phyloP scores from a whole-genome alignment of 306 rosid species.

The cucumber (Cucumis sativus) region Cucumber_9930_V3 NC_026661.2:19449501-19450000 shows the following conservation, averaged over 20 bases:
- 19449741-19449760: not conserved
- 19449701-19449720: not conserved
- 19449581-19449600: not conserved
- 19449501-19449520: not conserved
- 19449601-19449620: not conserved
- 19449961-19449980: not conserved
- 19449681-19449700: not conserved
- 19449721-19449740: not conserved
- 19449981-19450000: not conserved
- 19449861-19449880: constrained; percentile 99
- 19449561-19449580: not conserved
- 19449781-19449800: constrained; percentile 92
- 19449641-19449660: not conserved
- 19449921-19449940: constrained; percentile 15
- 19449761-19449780: constrained; percentile 9
- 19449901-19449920: constrained; percentile 95
- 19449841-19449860: constrained; percentile 92
- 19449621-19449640: not conserved
- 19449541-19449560: too few species aligned
- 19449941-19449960: not conserved
- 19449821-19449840: constrained; percentile 97
- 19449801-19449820: constrained; percentile 98
- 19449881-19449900: constrained; percentile 96
- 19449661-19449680: not conserved
- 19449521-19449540: not conserved